Evolutionary conservation across 306 rosid genomes (phyloP).

Genomic region (Sphenostylis stenocarpa): DNA sequence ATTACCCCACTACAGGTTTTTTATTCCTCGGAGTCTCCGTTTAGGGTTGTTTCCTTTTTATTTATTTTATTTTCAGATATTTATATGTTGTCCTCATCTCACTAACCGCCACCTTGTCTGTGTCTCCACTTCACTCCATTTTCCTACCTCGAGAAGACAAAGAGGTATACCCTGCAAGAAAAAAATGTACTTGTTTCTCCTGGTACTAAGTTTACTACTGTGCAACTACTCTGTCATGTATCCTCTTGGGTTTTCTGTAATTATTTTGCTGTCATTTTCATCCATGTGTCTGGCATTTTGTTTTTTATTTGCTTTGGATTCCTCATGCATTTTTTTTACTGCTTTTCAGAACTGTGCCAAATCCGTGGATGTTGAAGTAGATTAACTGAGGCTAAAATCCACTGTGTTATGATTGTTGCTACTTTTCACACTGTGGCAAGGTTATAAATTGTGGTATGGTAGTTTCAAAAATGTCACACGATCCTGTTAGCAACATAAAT

Average conservation of each 20-base stretch:
- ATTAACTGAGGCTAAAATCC: neutral
- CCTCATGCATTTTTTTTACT: conserved; percentile 33
- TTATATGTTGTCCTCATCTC: conserved; percentile 22
- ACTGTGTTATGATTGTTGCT: neutral
- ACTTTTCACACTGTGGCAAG: neutral
- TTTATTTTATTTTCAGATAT: too few relatives aligned
- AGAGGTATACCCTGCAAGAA: neutral
- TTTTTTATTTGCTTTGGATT: conserved; percentile 1
- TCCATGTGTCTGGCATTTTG: neutral
- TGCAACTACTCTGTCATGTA: neutral
- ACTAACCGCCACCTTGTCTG: neutral
- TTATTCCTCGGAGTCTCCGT: conserved; percentile 40
- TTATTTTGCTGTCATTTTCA: neutral
- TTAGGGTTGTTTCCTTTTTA: conserved; percentile 28
- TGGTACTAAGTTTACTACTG: conserved; percentile 15
- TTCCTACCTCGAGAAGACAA: conserved; percentile 27
- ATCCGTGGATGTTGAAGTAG: conserved; percentile 12
- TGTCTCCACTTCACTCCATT: conserved; percentile 18
- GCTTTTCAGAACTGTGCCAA: neutral
- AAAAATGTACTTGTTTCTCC: neutral
- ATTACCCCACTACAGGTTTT: neutral
- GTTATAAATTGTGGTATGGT: neutral
- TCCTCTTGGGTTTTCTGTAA: neutral
- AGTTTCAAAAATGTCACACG: neutral
- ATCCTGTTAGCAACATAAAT: conserved; percentile 3